Conservation (phyloP, 2,329 filamentous ascomycete genomes). For the Polytolypa hystricis region DNA sequence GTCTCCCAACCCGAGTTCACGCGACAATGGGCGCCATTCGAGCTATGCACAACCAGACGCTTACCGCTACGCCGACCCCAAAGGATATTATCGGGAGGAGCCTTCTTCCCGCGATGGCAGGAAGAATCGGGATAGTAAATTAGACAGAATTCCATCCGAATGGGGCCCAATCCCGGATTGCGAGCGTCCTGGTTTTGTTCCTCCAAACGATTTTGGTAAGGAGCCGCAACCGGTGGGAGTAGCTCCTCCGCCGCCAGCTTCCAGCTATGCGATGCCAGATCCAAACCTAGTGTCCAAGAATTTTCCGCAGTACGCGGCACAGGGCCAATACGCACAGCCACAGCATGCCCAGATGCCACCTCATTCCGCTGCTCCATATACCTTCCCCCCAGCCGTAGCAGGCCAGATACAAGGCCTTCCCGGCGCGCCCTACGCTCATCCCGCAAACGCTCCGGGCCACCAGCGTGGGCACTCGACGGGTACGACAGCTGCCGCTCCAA, state of each 20-base stretch:
- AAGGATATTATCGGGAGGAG: slow-evolving; percentile 13
- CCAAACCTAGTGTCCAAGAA: slow-evolving; percentile 1
- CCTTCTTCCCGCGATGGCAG: slow-evolving; percentile 11
- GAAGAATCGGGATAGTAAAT: slow-evolving; percentile 11
- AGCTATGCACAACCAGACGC: slow-evolving; percentile 24
- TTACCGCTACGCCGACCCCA: slow-evolving; percentile 23
- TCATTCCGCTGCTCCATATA: background rate
- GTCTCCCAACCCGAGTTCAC: background rate
- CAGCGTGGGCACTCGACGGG: slow-evolving; percentile 23
- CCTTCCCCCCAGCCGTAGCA: background rate
- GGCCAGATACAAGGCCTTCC: no score
- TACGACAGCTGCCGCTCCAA: slow-evolving; percentile 8
- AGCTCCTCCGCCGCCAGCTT: slow-evolving; percentile 2
- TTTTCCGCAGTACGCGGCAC: background rate
- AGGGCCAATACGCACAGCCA: background rate
- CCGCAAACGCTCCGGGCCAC: slow-evolving; percentile 14
- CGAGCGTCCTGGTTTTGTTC: slow-evolving; percentile 32
- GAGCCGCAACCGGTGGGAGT: background rate
- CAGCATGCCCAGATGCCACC: slow-evolving; percentile 3
- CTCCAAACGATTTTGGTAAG: slow-evolving; percentile 16
- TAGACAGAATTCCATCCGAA: slow-evolving; percentile 14
- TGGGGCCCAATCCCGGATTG: slow-evolving; percentile 31
- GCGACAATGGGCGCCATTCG: slow-evolving; percentile 15
- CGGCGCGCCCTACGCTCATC: slow-evolving; percentile 19
- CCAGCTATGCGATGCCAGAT: slow-evolving; percentile 1